Base-by-base conservation (phyloP, 371 early-diverging fungal genomes). In the Circinella minor region DNA sequence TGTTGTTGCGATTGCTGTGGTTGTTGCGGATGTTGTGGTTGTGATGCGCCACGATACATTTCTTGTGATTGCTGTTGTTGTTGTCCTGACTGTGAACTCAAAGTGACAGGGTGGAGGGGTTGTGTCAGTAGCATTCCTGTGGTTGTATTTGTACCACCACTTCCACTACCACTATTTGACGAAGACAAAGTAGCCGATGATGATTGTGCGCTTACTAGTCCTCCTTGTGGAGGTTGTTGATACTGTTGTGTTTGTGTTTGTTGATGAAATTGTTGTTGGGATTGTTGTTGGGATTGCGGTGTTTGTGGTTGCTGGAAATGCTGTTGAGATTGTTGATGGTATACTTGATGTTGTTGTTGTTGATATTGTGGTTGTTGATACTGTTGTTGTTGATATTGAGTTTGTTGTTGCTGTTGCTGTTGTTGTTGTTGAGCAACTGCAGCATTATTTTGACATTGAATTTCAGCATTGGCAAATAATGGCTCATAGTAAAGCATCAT, bases 401-500 rank as follows among this genome's bases (percentile, higher is more conserved):
- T 18, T 34, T 38, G 59, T 18, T 68, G 68, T 17, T 68, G 68
- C 20, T 61, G 61, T 37, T 68, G 59, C 15, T 68, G 68, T 10
- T 68, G 68, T 17, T 55, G 67, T 20, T 57, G 61, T 36, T 38
- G 43, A 36, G 67, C 36, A 17, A 20, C 57, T 15, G 17, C 57
- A 15, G 63, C 37, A 4, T 49, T 54, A 18, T 51, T 65, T 66
- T 66, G 55, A 20, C 59, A 37, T 39, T 59, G 39, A 34, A 34
- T 27, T 27, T 66, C 57, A n/a, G 66, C 66, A 36, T 72, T 61
- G 60, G 69, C 67, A 49, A 80, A 80, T 39, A 84, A 27, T 3
- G 65, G 73, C 3, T 82, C 74, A 47, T 76, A 67, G 37, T 78
- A 57, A 3, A 67, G 11, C 11, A 82, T 67, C 14, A 85, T 68